A percentile compares a stretch with the other conserved stretches of the same genome.
phyloP scores from a whole-genome alignment of 2,329 filamentous ascomycete species.

The Microcyclospora pomicola region DNA sequence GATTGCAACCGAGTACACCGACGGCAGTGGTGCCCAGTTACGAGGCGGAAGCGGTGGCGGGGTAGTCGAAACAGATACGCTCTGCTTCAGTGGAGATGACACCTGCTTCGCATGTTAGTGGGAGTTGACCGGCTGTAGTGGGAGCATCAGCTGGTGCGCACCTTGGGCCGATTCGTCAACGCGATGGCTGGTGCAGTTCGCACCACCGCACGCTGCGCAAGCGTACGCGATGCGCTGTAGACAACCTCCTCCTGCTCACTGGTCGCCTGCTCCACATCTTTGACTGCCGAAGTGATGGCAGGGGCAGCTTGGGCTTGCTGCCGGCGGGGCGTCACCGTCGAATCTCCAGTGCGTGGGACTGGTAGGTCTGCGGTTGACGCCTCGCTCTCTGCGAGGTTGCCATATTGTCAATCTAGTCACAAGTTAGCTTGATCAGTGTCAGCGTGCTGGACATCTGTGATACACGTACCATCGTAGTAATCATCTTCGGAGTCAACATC shows the following conservation, averaged over 20 bases:
- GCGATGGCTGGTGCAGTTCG: conserved; percentile 1
- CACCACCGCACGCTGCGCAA: conserved; percentile 4
- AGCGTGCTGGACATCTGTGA: neutral
- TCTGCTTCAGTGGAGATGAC: conserved; percentile 16
- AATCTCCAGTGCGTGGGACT: conserved; percentile 25
- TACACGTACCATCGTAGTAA: conserved; percentile 53
- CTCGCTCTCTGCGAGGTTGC: conserved; percentile 53
- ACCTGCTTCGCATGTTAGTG: conserved; percentile 9
- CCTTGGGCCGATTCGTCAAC: conserved; percentile 15
- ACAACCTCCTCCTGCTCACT: neutral
- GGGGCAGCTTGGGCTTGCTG: conserved; percentile 19
- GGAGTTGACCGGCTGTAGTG: neutral
- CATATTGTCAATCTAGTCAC: conserved; percentile 66
- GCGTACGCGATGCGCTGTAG: conserved; percentile 1
- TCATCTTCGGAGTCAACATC: conserved; percentile 62
- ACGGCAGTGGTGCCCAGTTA: neutral
- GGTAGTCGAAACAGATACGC: conserved; percentile 8
- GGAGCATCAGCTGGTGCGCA: conserved; percentile 1
- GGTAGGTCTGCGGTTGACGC: conserved; percentile 53
- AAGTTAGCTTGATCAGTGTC: neutral
- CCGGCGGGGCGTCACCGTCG: conserved; percentile 38
- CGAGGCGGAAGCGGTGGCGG: conserved; percentile 1
- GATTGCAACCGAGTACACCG: conserved; percentile 1
- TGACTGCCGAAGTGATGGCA: conserved; percentile 17
- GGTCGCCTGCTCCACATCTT: conserved; percentile 4